Evolutionary conservation across 2,329 filamentous ascomycete species (phyloP).

Genomic region (Alternaria metachromatica): DNA sequence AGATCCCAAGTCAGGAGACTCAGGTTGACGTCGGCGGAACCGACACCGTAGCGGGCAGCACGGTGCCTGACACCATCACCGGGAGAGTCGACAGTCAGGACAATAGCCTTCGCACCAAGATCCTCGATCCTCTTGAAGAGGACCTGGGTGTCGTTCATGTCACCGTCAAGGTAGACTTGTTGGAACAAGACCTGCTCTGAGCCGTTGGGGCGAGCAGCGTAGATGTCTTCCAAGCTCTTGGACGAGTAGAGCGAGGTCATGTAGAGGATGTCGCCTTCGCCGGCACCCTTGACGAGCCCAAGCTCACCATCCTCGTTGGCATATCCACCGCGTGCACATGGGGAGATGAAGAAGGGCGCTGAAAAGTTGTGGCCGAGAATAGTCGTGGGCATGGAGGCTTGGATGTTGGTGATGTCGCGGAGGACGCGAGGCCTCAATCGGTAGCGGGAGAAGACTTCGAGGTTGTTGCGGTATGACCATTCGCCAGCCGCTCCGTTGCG

Average conservation of each 20-base stretch:
- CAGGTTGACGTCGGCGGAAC: slow-evolving; percentile 39
- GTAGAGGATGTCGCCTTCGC: slow-evolving; percentile 59
- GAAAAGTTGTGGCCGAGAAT: slow-evolving; percentile 63
- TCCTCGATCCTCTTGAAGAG: slow-evolving; percentile 43
- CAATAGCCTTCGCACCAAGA: slow-evolving; percentile 49
- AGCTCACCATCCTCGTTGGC: slow-evolving; percentile 57
- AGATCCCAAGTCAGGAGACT: slow-evolving; percentile 44
- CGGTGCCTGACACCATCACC: slow-evolving; percentile 49
- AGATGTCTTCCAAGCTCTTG: slow-evolving; percentile 29
- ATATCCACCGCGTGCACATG: slow-evolving; percentile 49
- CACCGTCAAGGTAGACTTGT: slow-evolving; percentile 49
- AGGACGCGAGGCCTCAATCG: slow-evolving; percentile 58
- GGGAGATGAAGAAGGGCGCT: slow-evolving; percentile 63
- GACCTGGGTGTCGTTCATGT: slow-evolving; percentile 37
- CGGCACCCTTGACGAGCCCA: slow-evolving; percentile 60
- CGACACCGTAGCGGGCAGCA: slow-evolving; percentile 41
- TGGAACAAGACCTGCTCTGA: slow-evolving; percentile 48
- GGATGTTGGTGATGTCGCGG: slow-evolving; percentile 56
- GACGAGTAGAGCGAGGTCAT: slow-evolving; percentile 51
- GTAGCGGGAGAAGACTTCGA: slow-evolving; percentile 61
- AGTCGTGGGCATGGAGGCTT: slow-evolving; percentile 51
- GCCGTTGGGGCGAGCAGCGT: slow-evolving; percentile 13
- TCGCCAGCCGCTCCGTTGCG: slow-evolving; percentile 63
- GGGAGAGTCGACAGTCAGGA: slow-evolving; percentile 52
- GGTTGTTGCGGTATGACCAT: slow-evolving; percentile 64